Evolutionary conservation across 1,284 basidiomycete species (phyloP).

Genomic region (Ceraceosorus bombacis): DNA sequence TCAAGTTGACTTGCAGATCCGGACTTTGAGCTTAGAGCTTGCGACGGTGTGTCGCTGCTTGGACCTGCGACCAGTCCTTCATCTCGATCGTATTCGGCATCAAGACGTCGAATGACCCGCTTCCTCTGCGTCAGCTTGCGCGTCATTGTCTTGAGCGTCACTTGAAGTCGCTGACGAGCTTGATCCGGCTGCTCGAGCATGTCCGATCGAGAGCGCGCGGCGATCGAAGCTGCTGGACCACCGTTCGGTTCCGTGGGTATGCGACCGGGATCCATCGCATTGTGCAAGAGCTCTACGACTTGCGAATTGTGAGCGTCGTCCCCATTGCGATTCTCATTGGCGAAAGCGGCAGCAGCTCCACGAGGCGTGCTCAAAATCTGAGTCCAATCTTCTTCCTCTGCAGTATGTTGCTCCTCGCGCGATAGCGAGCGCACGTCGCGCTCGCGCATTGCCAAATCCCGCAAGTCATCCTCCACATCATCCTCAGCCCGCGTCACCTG

Average conservation of each 20-base stretch:
- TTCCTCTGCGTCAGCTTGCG: conserved; percentile 51
- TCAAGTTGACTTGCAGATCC: too few relatives aligned
- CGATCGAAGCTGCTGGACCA: not conserved
- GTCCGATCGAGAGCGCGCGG: conserved; percentile 23
- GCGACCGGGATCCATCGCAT: not conserved
- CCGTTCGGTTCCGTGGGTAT: conserved; percentile 6
- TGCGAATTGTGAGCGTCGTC: too few relatives aligned
- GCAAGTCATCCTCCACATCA: too few relatives aligned
- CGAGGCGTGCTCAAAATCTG: conserved; percentile 38
- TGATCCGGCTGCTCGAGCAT: conserved; percentile 42
- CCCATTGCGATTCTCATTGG: not conserved
- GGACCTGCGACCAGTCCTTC: conserved; percentile 2
- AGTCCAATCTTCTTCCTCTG: conserved; percentile 48
- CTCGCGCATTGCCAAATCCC: not conserved
- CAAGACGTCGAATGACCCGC: conserved; percentile 43
- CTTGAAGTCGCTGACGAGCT: conserved; percentile 45
- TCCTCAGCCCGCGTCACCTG: too few relatives aligned
- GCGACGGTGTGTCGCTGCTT: too few relatives aligned
- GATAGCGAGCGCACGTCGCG: conserved; percentile 1
- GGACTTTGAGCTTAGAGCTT: too few relatives aligned
- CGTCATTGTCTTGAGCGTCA: conserved; percentile 52
- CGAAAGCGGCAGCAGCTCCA: not conserved
- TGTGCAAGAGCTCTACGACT: not conserved
- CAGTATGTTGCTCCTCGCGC: not conserved
- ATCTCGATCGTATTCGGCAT: conserved; percentile 24